Percentiles rank a stretch among this genome's conserved stretches.
Conservation (phyloP, 768 basidiomycete species). For the Lepiota subincarnata region DNA sequence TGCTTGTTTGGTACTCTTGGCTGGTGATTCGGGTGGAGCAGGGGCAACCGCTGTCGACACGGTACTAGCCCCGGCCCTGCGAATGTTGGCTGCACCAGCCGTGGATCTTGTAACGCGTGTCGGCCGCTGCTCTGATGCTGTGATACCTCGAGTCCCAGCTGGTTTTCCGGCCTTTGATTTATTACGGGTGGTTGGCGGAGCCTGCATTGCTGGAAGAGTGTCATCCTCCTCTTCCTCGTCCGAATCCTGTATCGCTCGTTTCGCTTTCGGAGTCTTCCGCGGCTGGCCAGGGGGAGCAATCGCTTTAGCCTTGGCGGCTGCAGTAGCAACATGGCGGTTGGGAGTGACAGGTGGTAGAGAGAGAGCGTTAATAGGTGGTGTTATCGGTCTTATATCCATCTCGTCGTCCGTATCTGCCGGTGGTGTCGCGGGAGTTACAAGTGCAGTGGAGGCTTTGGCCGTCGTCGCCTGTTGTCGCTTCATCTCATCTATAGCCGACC, state of each 20-base stretch:
- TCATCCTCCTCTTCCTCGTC: constrained; percentile 64
- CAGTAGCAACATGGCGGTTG: constrained; percentile 67
- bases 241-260: constrained; percentile 62
- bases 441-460: constrained; percentile 28
- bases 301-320: constrained; percentile 63
- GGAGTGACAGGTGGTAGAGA: constrained; percentile 76
- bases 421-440: constrained; percentile 75
- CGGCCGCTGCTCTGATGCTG: constrained; percentile 69
- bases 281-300: constrained; percentile 81
- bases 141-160: constrained; percentile 37
- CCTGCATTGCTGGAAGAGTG: constrained; percentile 58
- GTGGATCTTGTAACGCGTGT: constrained; percentile 71
- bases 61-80: constrained; percentile 43
- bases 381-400: constrained; percentile 40
- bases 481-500: constrained; percentile 85
- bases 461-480: constrained; percentile 44
- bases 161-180: constrained; percentile 33
- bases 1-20: constrained; percentile 37
- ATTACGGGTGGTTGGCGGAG: constrained; percentile 40
- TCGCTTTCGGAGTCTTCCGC: constrained; percentile 80
- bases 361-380: constrained; percentile 29
- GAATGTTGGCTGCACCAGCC: constrained; percentile 50
- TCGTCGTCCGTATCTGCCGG: constrained; percentile 75
- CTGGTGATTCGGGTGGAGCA: constrained; percentile 34
- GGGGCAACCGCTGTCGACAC: constrained; percentile 8